A percentile compares a stretch with the other conserved stretches of the same genome.
phyloP scores from a whole-genome alignment of 306 rosid genomes.

The Glycine soja region DNA sequence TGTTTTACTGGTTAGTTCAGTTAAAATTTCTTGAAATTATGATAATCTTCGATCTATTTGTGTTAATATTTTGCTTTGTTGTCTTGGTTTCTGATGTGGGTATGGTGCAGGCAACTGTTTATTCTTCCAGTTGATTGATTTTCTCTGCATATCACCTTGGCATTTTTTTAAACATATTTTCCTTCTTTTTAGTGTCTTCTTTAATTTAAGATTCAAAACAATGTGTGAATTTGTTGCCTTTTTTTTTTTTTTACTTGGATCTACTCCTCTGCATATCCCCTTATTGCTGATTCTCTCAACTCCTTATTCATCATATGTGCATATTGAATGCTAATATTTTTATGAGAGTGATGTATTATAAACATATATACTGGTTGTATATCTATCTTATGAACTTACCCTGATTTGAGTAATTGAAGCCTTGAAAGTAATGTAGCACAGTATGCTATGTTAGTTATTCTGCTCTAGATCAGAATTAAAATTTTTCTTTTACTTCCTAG shows the following conservation, averaged over 20 bases:
- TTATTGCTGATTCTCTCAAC: slow-evolving; percentile 14
- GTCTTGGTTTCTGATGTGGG: background rate
- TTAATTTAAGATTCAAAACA: slow-evolving; percentile 14
- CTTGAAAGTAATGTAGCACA: background rate
- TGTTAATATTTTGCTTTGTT: background rate
- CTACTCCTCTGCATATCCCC: slow-evolving; percentile 14
- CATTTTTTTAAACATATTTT: no score
- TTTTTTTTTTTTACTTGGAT: background rate
- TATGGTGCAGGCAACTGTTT: no score
- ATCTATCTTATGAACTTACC: slow-evolving; percentile 3
- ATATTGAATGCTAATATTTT: slow-evolving; percentile 1
- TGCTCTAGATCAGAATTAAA: slow-evolving; percentile 5
- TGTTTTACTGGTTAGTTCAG: slow-evolving; percentile 8
- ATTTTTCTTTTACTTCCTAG: slow-evolving; percentile 25
- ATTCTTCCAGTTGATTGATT: slow-evolving; percentile 15
- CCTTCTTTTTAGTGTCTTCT: background rate
- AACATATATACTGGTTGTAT: slow-evolving; percentile 3
- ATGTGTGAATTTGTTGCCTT: slow-evolving; percentile 25
- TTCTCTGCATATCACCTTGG: slow-evolving; percentile 6
- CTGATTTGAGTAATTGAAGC: slow-evolving; percentile 19
- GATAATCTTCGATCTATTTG: slow-evolving; percentile 17
- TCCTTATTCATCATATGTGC: background rate
- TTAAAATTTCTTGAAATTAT: slow-evolving; percentile 5
- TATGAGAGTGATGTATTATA: background rate
- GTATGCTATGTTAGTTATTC: background rate